Conservation (phyloP, 441 rosid species). For the Biscutella auriculata region DNA sequence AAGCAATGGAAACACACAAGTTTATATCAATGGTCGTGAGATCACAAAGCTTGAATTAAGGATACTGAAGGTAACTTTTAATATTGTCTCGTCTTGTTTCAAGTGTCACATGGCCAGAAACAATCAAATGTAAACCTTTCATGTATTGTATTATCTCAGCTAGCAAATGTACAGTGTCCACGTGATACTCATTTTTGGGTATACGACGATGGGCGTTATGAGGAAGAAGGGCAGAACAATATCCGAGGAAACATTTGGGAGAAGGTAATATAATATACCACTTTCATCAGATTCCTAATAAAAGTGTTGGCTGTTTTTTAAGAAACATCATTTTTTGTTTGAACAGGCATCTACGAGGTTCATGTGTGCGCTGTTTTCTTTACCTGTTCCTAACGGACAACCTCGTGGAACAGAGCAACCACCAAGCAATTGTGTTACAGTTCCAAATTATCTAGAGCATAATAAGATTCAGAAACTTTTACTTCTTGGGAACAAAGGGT, state of each 20-base stretch:
- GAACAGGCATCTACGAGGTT: slow-evolving; percentile 75
- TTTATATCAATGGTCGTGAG: slow-evolving; percentile 86
- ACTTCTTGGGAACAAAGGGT: slow-evolving; percentile 61
- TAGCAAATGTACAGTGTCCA: slow-evolving; percentile 94
- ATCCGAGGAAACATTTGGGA: slow-evolving; percentile 99
- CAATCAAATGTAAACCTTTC: background rate
- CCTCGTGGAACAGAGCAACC: slow-evolving; percentile 42
- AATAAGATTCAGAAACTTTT: slow-evolving; percentile 57
- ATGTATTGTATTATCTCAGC: too few species aligned
- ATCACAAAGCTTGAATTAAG: slow-evolving; percentile 82
- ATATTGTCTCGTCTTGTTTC: background rate
- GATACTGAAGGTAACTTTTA: slow-evolving; percentile 52
- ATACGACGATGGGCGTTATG: slow-evolving; percentile 97
- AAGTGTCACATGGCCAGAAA: background rate
- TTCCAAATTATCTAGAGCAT: slow-evolving; percentile 61
- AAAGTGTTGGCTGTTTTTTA: background rate
- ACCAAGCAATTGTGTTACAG: slow-evolving; percentile 26
- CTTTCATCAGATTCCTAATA: background rate
- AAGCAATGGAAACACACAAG: slow-evolving; percentile 85
- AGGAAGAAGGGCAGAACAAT: slow-evolving; percentile 98
- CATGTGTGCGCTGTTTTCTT: slow-evolving; percentile 56
- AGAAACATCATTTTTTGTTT: slow-evolving; percentile 3
- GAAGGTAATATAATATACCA: slow-evolving; percentile 38
- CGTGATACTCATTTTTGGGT: slow-evolving; percentile 99
- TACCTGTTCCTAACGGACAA: slow-evolving; percentile 67